Evolutionary conservation across 225 moss, liverwort and hornwort species (phyloP).

Genomic region (Neckera pumila): DNA sequence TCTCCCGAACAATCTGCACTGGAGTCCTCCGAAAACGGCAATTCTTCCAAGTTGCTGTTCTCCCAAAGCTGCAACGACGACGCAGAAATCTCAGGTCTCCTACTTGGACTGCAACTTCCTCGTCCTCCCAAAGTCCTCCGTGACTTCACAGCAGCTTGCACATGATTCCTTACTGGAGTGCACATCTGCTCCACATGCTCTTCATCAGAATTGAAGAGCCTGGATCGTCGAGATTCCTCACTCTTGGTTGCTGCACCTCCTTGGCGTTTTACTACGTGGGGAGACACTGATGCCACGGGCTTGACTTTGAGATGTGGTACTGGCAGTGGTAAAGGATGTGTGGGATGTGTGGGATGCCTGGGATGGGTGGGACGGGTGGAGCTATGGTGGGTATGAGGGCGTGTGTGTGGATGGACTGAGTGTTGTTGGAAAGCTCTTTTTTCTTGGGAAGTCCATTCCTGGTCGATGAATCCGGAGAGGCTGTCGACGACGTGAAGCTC

Average conservation of each 20-base stretch:
- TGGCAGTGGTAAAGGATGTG: not conserved
- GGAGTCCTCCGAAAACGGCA: not conserved
- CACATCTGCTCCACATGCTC: not conserved
- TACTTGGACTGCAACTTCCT: not conserved
- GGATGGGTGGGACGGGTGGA: not conserved
- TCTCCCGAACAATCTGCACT: not conserved
- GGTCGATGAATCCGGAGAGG: slow-evolving; percentile 19
- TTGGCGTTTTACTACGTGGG: slow-evolving; percentile 20
- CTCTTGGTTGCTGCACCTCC: not conserved
- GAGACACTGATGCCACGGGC: slow-evolving; percentile 19
- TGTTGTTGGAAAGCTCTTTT: slow-evolving; percentile 7
- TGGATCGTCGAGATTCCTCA: not conserved
- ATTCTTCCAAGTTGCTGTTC: not conserved
- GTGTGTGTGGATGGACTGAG: not conserved
- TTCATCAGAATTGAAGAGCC: not conserved
- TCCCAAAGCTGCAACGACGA: not conserved
- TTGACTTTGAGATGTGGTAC: slow-evolving; percentile 15
- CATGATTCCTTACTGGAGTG: not conserved
- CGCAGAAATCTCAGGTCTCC: not conserved
- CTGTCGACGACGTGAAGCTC: slow-evolving; percentile 23
- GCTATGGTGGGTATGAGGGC: not conserved
- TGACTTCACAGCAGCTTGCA: slow-evolving; percentile 8
- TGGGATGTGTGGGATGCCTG: not conserved
- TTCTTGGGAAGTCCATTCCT: slow-evolving; percentile 14
- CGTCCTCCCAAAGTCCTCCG: not conserved